Conservation (phyloP, 2,329 filamentous ascomycete genomes). For the Neoarthrinium moseri region DNA sequence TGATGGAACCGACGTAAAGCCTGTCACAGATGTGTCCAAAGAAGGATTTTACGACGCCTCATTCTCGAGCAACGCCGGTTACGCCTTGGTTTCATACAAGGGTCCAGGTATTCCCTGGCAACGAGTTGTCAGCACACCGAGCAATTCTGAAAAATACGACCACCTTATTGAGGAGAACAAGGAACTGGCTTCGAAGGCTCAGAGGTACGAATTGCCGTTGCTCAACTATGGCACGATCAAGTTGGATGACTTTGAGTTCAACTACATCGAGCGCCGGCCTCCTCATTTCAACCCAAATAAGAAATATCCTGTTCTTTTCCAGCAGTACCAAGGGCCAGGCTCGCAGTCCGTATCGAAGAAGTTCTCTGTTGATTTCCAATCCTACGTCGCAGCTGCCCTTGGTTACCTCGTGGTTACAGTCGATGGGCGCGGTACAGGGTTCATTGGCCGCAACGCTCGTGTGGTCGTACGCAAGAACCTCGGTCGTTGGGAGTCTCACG, state of each 20-base stretch:
- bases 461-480: constrained; percentile 81
- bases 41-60: constrained; percentile 80
- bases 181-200: constrained; percentile 65
- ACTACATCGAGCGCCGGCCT: constrained; percentile 80
- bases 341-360: constrained; percentile 82
- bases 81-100: constrained; percentile 77
- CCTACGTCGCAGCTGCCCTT: constrained; percentile 79
- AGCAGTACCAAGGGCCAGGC: constrained; percentile 91
- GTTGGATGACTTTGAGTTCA: constrained; percentile 73
- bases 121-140: constrained; percentile 81
- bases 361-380: constrained; percentile 86
- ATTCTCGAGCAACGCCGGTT: constrained; percentile 81
- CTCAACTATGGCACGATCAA: constrained; percentile 80
- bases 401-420: constrained; percentile 95
- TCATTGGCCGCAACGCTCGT: constrained; percentile 78
- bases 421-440: constrained; percentile 91
- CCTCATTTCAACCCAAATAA: constrained; percentile 82
- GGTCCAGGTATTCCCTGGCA: constrained; percentile 90
- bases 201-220: constrained; percentile 77
- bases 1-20: constrained; percentile 69
- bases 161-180: constrained; percentile 77
- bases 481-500: constrained; percentile 79
- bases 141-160: constrained; percentile 62
- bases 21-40: constrained; percentile 70
- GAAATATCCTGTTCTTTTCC: constrained; percentile 92